Evolutionary conservation across 768 basidiomycete species (phyloP).

Genomic region (Trametes punicea): DNA sequence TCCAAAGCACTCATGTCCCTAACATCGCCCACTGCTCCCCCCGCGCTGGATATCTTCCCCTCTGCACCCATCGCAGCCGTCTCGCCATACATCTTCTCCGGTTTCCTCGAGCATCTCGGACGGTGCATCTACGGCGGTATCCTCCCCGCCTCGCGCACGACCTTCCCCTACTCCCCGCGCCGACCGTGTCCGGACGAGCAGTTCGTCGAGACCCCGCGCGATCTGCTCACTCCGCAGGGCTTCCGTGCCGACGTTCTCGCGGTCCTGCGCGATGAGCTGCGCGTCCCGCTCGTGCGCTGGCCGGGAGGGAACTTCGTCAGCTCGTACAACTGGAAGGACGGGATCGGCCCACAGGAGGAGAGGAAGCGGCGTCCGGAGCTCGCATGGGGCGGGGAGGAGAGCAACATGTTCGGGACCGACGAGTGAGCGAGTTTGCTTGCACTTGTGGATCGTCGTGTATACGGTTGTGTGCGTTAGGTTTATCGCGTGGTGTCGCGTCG

Average conservation of each 20-base stretch:
- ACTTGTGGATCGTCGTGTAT: too few relatives aligned
- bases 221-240: constrained; percentile 23
- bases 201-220: constrained; percentile 21
- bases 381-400: constrained; percentile 58
- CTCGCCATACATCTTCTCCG: constrained; percentile 49
- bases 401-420: constrained; percentile 58
- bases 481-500: constrained; percentile 50
- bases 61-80: constrained; percentile 22
- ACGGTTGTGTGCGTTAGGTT: constrained; percentile 35
- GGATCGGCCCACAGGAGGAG: constrained; percentile 47
- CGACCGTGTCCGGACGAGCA: constrained; percentile 23
- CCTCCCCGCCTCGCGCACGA: constrained; percentile 37
- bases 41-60: constrained; percentile 24
- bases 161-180: constrained; percentile 25
- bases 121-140: constrained; percentile 53
- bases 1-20: too few relatives aligned
- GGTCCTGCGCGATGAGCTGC: constrained; percentile 23
- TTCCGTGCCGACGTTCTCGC: constrained; percentile 27
- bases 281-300: constrained; percentile 23
- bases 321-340: constrained; percentile 39
- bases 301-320: constrained; percentile 27
- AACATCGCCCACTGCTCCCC: too few relatives aligned
- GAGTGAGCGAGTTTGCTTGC: too few relatives aligned
- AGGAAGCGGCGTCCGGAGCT: constrained; percentile 56
- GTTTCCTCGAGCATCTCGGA: constrained; percentile 62